Base-by-base conservation (phyloP, 1,139 yeast species). In the Candida mesenterica region DNA sequence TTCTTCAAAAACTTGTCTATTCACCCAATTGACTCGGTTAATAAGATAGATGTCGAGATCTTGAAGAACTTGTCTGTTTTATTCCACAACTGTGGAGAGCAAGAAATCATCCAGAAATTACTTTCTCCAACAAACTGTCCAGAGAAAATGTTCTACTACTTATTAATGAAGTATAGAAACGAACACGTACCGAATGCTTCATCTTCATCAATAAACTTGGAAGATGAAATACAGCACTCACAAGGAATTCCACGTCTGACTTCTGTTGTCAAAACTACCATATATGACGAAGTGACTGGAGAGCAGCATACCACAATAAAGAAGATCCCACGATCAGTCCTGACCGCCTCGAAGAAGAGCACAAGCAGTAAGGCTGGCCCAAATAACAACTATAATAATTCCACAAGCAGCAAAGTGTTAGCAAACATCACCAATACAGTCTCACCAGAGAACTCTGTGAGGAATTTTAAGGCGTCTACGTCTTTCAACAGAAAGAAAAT, bases 81-180 rank as follows among this genome's bases (percentile, higher is more conserved):
- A 39, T 92, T 96, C 81, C 97, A 90, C 57, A 96, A 96, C 33
- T 86, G 88, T 39, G 72, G 79, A 26, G 77, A 77, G 39, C 72
- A 76, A 14, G 62, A 74, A 9, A 78, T 92, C 25, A 64, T 85
- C 25, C 60, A 75, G 6, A 75, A 79, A 40, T 67, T 92, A 29
- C 49, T 83, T 33, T 68, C 81, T 2, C 68, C 77, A 0, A 76
- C 68, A 19, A 75, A 79, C 37, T 84, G 83, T 46, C 78, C 95
- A 1, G 98, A 94, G 53, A 94, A 92, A 65, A 79, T 92, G 38
- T 92, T 92, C 50, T 94, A 92, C 61, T 83, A 88, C 43, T 65
- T 94, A 39, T 67, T 92, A 42, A 68, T 83, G 68, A 82, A 87
- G 51, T 92, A 92, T 59, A 76, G 97, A 46, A 85, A 83, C 49